phyloP scores from a whole-genome alignment of 2,329 filamentous ascomycete species.

The Ilyonectria destructans region DNA sequence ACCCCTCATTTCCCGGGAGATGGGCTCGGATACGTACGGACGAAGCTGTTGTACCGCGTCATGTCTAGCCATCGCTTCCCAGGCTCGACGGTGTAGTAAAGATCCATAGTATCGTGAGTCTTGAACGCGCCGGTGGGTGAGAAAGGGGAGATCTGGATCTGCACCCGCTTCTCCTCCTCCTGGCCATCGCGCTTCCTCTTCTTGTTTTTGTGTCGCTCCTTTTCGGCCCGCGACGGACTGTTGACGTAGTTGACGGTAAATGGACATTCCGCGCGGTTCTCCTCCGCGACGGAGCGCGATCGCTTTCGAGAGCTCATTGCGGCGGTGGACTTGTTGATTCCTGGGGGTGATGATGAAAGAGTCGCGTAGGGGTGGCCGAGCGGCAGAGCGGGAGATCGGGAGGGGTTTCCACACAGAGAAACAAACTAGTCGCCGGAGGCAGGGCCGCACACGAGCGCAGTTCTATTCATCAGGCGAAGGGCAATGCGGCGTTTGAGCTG shows the following conservation, averaged over 20 bases:
- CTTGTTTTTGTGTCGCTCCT: slow-evolving; percentile 60
- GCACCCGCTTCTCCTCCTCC: slow-evolving; percentile 63
- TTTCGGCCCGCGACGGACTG: slow-evolving; percentile 51
- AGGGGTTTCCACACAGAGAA: slow-evolving; percentile 46
- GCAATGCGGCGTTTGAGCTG: slow-evolving; percentile 44
- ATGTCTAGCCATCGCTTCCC: slow-evolving; percentile 70
- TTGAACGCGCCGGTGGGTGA: slow-evolving; percentile 70
- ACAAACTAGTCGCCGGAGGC: slow-evolving; percentile 37
- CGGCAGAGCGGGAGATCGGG: slow-evolving; percentile 31
- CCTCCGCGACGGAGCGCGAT: slow-evolving; percentile 64
- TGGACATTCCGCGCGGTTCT: slow-evolving; percentile 71
- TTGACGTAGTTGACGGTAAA: slow-evolving; percentile 61
- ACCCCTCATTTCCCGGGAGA: slow-evolving; percentile 32
- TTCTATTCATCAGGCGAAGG: slow-evolving; percentile 26
- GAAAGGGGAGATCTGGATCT: slow-evolving; percentile 70
- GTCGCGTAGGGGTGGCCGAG: slow-evolving; percentile 45
- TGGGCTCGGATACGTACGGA: slow-evolving; percentile 63
- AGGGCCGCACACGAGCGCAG: slow-evolving; percentile 12
- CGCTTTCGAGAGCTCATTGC: slow-evolving; percentile 65
- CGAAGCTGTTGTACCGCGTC: slow-evolving; percentile 75
- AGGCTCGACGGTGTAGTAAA: slow-evolving; percentile 70
- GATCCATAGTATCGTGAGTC: slow-evolving; percentile 68
- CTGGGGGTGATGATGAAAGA: slow-evolving; percentile 39
- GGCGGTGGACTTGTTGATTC: slow-evolving; percentile 26
- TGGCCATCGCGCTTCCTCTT: slow-evolving; percentile 65